Evolutionary conservation across 139 green algal species (phyloP).

Genomic region (Volvox africanus): DNA sequence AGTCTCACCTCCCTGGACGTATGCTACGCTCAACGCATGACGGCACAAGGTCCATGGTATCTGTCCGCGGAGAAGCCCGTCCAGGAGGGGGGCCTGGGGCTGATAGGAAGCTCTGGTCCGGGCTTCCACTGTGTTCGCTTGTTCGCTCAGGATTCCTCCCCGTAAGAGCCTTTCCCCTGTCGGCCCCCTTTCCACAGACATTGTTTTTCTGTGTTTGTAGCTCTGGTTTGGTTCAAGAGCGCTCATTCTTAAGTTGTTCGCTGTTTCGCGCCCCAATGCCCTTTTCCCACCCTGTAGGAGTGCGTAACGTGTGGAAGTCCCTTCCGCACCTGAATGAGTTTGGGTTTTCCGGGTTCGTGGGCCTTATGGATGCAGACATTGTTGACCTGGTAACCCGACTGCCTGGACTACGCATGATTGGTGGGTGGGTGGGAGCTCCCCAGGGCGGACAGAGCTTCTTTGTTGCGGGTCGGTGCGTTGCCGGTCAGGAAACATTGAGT

Average conservation of each 20-base stretch:
- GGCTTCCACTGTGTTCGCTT: not conserved
- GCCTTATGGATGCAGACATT: slow-evolving; percentile 12
- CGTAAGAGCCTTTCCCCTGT: too few relatives aligned
- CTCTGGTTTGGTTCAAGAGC: not conserved
- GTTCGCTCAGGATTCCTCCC: not conserved
- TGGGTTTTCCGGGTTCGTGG: slow-evolving; percentile 24
- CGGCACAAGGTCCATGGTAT: not conserved
- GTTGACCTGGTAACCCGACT: not conserved
- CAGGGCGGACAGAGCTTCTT: not conserved
- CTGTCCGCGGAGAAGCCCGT: too few relatives aligned
- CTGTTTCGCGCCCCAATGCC: not conserved
- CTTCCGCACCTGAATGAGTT: slow-evolving; percentile 6
- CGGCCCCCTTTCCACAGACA: not conserved
- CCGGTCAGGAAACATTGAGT: too few relatives aligned
- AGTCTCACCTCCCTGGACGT: slow-evolving; percentile 13
- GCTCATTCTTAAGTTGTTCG: not conserved
- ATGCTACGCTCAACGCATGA: slow-evolving; percentile 28
- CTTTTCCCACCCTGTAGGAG: not conserved
- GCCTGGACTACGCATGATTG: slow-evolving; percentile 7
- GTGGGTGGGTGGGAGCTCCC: not conserved
- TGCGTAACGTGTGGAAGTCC: not conserved
- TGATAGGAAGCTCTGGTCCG: too few relatives aligned
- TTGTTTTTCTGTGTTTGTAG: not conserved
- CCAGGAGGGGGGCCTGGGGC: too few relatives aligned
- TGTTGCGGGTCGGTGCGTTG: too few relatives aligned